A percentile compares a stretch with the other conserved stretches of the same genome.
Evolutionary conservation across 129 eudicot genomes (phyloP).

Genomic region (Lactuca sativa): DNA sequence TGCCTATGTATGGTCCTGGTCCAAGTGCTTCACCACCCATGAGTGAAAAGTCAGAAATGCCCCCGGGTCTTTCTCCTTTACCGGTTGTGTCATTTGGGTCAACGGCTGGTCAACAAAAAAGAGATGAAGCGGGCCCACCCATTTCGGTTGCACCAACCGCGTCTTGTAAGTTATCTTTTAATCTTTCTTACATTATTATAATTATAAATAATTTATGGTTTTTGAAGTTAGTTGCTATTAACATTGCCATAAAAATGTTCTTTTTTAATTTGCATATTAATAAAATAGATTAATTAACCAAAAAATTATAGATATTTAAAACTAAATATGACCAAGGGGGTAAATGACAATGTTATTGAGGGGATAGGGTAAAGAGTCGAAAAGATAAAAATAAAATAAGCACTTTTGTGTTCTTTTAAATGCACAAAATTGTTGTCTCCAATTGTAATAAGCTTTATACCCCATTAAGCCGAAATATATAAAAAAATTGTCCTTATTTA

Average conservation of each 20-base stretch:
- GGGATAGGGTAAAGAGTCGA: too few species aligned
- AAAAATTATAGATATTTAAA: too few species aligned
- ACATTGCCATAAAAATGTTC: too few species aligned
- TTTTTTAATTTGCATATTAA: too few species aligned
- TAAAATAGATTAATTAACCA: too few species aligned
- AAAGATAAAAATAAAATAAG: too few species aligned
- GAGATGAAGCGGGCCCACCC: slow-evolving; percentile 34
- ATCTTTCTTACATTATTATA: background rate
- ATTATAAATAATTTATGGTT: slow-evolving; percentile 1
- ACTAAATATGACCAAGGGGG: too few species aligned
- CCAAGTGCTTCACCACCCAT: slow-evolving; percentile 28
- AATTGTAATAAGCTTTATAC: too few species aligned
- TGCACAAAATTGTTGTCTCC: background rate
- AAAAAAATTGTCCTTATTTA: too few species aligned
- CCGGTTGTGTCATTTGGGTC: slow-evolving; percentile 49
- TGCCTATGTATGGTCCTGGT: slow-evolving; percentile 34
- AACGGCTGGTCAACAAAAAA: slow-evolving; percentile 23
- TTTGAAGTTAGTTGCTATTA: background rate
- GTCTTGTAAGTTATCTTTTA: slow-evolving; percentile 55
- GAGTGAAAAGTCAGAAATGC: slow-evolving; percentile 28
- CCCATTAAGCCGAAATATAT: too few species aligned
- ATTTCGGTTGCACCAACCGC: slow-evolving; percentile 31
- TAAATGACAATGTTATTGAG: too few species aligned
- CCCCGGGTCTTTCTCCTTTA: slow-evolving; percentile 52
- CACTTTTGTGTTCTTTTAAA: too few species aligned